Evolutionary conservation across 306 rosid species (phyloP).

Genomic region (Citrullus mucosospermus): DNA sequence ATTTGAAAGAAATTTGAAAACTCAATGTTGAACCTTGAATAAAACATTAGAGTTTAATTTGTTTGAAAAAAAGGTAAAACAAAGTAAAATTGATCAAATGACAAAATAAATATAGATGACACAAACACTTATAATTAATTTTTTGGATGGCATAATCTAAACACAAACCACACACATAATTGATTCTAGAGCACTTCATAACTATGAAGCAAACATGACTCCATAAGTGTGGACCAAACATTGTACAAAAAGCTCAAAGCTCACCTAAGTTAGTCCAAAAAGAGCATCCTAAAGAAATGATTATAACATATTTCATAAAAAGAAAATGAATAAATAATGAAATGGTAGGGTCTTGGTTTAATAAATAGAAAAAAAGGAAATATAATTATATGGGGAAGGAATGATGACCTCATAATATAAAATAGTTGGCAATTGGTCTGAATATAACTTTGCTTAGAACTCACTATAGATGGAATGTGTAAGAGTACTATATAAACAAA

Average conservation of each 20-base stretch:
- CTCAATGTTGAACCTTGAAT: too few relatives aligned
- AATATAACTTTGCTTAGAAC: slow-evolving; percentile 13
- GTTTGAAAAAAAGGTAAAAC: too few relatives aligned
- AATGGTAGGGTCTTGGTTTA: not conserved
- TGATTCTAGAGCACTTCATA: not conserved
- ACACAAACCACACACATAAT: not conserved
- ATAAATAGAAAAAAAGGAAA: not conserved
- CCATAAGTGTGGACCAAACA: not conserved
- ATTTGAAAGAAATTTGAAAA: too few relatives aligned
- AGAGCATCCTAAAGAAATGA: not conserved
- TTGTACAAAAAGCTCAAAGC: not conserved
- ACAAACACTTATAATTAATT: not conserved
- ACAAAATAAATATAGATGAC: not conserved
- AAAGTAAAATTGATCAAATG: not conserved
- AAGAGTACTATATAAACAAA: not conserved
- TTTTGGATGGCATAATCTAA: not conserved
- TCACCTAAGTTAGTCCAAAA: not conserved
- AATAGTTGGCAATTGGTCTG: slow-evolving; percentile 7
- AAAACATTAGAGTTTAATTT: too few relatives aligned
- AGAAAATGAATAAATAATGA: not conserved
- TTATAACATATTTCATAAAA: not conserved
- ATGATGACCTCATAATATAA: slow-evolving; percentile 6
- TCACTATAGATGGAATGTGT: slow-evolving; percentile 4
- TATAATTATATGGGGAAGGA: not conserved
- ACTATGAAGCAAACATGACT: not conserved